Base-by-base conservation (phyloP, 495 filamentous ascomycete genomes). In the Penicillium argentinense region DNA sequence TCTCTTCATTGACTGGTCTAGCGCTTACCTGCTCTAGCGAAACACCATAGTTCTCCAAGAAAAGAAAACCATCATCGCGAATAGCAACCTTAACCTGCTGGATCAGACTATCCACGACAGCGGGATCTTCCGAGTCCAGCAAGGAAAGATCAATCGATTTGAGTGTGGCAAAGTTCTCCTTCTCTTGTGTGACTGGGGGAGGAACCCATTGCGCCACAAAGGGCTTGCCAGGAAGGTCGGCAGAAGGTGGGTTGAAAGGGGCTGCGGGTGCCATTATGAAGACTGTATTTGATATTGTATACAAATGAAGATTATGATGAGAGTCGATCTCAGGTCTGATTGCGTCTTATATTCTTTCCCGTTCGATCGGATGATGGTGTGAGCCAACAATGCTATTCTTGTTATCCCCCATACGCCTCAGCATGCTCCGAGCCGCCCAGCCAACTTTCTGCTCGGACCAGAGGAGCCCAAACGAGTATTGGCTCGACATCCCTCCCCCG, bases 31-130 rank as follows among this genome's bases (percentile, higher is more conserved):
- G 67, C 37, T 75, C 69, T 14, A 75, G 50, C 11, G 71, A 75
- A 24, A 75, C 53, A n/a, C 71, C 71, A 45, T 75, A 75, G 55
- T 75, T 68, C 49, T 67, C 63, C 1, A 75, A 53, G 49, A 69
- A 75, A n/a, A 75, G 50, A 43, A 75, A 75, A 2, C 71, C 71
- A 49, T 75, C 71, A 36, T 75, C 64, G 2, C 61, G 57, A 42
- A 75, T 75, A 6, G 71, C 69, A 21, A 40, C 30, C 29, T 71
- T 72, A 50, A 66, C 64, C 25, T 63, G 51, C 40, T 72, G 56
- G 14, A 73, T 60, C 4, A 75, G 66, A 4, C 62, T 25, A 12
- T 62, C 54, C 4, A 73, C 70, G 11, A 75, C 67, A 9, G 56
- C 59, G 19, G 61, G 62, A 22, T 66, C 63, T 3, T 67, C 57